Evolutionary conservation across 2,329 filamentous ascomycete genomes (phyloP).

Genomic region (Pseudocercospora crystallina): DNA sequence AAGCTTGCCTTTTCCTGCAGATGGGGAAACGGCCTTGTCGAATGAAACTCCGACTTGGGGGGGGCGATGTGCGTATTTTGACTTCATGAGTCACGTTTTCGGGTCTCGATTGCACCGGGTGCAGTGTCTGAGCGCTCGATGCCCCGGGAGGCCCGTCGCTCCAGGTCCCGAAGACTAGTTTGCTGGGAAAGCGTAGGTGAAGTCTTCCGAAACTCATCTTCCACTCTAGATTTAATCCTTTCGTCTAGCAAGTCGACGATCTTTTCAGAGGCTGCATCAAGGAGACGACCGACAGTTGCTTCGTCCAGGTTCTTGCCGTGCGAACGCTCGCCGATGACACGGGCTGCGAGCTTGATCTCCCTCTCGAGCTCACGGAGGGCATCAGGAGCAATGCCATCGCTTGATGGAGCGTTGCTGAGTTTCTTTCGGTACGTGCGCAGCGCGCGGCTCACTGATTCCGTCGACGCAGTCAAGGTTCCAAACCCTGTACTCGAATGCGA

Average conservation of each 20-base stretch:
- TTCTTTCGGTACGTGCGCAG: slow-evolving; percentile 61
- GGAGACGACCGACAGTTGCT: slow-evolving; percentile 52
- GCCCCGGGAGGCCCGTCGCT: background rate
- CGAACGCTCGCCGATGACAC: slow-evolving; percentile 44
- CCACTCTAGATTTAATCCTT: slow-evolving; percentile 55
- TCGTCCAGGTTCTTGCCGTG: slow-evolving; percentile 44
- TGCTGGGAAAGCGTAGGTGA: slow-evolving; percentile 6
- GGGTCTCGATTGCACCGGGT: slow-evolving; percentile 16
- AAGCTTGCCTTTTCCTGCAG: too few species aligned
- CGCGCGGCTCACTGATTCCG: slow-evolving; percentile 58
- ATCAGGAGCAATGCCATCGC: slow-evolving; percentile 47
- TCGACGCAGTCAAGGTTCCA: slow-evolving; percentile 52
- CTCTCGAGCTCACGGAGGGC: slow-evolving; percentile 56
- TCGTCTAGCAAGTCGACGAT: slow-evolving; percentile 71
- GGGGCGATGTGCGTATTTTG: background rate
- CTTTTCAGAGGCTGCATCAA: slow-evolving; percentile 74
- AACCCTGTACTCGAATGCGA: slow-evolving; percentile 40
- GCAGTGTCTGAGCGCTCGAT: slow-evolving; percentile 19
- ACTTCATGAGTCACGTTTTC: slow-evolving; percentile 1
- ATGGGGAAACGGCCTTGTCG: too few species aligned
- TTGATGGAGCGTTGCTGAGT: slow-evolving; percentile 45
- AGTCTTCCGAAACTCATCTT: slow-evolving; percentile 28
- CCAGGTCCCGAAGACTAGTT: background rate
- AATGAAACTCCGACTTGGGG: background rate
- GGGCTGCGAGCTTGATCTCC: slow-evolving; percentile 53